Conservation (phyloP, 345 rosid species). For the Moringa oleifera region DNA sequence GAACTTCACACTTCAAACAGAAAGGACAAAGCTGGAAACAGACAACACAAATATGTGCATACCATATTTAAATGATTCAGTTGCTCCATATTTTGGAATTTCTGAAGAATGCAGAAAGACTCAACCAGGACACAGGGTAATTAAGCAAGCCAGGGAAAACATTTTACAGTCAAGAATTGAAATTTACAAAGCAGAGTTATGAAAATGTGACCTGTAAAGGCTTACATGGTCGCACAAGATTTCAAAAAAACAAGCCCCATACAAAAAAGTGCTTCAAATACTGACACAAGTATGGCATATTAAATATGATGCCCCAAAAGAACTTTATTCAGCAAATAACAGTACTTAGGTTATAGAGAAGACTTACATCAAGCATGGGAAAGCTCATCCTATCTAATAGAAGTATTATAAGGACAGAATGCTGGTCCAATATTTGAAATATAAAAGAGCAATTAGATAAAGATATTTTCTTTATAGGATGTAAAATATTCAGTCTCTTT, state of each 20-base stretch:
- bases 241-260: too few species aligned
- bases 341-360: background rate
- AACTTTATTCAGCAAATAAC: too few species aligned
- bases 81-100: background rate
- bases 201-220: too few species aligned
- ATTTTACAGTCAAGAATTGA: background rate
- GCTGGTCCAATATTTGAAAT: background rate
- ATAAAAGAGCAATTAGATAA: background rate
- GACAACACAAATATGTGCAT: background rate
- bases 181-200: background rate
- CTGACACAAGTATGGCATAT: background rate
- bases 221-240: too few species aligned
- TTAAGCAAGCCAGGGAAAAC: background rate
- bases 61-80: background rate
- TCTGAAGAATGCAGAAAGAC: background rate
- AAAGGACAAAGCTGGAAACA: background rate
- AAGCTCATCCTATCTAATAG: background rate
- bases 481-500: background rate
- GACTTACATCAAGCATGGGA: background rate
- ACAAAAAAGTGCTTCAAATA: background rate
- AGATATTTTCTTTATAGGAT: background rate
- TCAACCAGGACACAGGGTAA: background rate
- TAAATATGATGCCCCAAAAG: background rate
- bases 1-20: background rate
- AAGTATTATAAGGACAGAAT: background rate